A percentile compares a stretch with the other conserved stretches of the same genome.
phyloP scores from a whole-genome alignment of 2,329 filamentous ascomycete species.

The Botryotinia narcissicola region DNA sequence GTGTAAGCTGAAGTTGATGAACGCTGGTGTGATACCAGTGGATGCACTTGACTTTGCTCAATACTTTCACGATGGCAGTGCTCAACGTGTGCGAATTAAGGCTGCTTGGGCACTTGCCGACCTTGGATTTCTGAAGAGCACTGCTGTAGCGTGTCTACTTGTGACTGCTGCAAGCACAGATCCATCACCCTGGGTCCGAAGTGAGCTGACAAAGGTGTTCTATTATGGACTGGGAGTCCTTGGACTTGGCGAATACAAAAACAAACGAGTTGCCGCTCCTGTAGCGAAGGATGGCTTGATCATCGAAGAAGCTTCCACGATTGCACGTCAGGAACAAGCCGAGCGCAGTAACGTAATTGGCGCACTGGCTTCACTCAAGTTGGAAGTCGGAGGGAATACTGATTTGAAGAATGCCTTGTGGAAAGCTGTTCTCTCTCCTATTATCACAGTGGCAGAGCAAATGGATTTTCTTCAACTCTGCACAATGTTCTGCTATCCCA shows the following conservation, averaged over 20 bases:
- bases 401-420: constrained; percentile 48
- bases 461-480: constrained; percentile 52
- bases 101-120: constrained; percentile 63
- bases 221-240: constrained; percentile 60
- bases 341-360: constrained; percentile 49
- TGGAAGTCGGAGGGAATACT: constrained; percentile 47
- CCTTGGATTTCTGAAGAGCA: constrained; percentile 57
- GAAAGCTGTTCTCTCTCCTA: constrained; percentile 49
- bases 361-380: constrained; percentile 48
- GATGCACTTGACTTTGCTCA: constrained; percentile 57
- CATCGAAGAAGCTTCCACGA: constrained; percentile 46
- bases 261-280: constrained; percentile 28
- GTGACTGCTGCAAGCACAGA: constrained; percentile 60
- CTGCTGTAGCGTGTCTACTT: constrained; percentile 54
- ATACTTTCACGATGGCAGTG: constrained; percentile 63
- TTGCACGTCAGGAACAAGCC: constrained; percentile 47
- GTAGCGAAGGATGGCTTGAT: constrained; percentile 40
- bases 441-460: constrained; percentile 49
- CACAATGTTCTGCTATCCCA: constrained; percentile 49
- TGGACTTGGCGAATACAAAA: constrained; percentile 57
- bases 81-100: constrained; percentile 63
- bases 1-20: constrained; percentile 62
- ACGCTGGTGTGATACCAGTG: constrained; percentile 57
- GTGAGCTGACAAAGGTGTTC: constrained; percentile 57
- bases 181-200: constrained; percentile 61